Conservation (phyloP, 2,329 filamentous ascomycete species). For the Juglanconis sp. region DNA sequence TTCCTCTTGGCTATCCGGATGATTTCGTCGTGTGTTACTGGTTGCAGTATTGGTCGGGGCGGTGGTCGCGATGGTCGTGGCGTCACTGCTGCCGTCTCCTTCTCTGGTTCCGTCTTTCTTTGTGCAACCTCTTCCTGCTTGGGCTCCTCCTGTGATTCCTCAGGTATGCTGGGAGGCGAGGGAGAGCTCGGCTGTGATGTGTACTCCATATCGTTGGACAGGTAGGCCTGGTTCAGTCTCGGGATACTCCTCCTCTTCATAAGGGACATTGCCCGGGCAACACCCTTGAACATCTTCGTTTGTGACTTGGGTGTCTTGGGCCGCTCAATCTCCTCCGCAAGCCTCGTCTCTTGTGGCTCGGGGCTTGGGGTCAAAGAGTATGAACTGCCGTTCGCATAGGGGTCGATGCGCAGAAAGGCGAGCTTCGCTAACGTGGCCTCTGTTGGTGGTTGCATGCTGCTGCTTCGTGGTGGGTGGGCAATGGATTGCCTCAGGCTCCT, state of each 20-base stretch:
- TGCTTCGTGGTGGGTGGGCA: slow-evolving; percentile 38
- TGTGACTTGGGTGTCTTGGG: slow-evolving; percentile 42
- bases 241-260: slow-evolving; percentile 54
- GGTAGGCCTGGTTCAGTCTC: slow-evolving; percentile 35
- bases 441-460: slow-evolving; percentile 38
- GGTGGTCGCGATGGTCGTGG: slow-evolving; percentile 21
- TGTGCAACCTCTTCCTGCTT: slow-evolving; percentile 1
- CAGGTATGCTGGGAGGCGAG: slow-evolving; percentile 21
- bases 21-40: slow-evolving; percentile 48
- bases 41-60: slow-evolving; percentile 23
- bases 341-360: slow-evolving; percentile 21
- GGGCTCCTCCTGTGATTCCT: slow-evolving; percentile 11
- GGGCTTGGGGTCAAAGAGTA: slow-evolving; percentile 27
- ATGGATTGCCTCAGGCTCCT: slow-evolving; percentile 17
- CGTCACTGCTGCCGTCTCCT: slow-evolving; percentile 31
- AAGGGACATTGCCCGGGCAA: slow-evolving; percentile 50
- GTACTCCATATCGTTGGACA: slow-evolving; percentile 33
- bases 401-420: slow-evolving; percentile 53
- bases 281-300: slow-evolving; percentile 45
- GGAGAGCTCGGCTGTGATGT: slow-evolving; percentile 29
- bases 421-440: slow-evolving; percentile 31
- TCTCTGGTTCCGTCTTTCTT: slow-evolving; percentile 10
- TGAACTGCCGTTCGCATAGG: slow-evolving; percentile 42
- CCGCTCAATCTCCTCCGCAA: slow-evolving; percentile 26
- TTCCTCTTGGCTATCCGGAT: slow-evolving; percentile 42